Base-by-base conservation (phyloP, 441 rosid genomes). In the Manihot esculenta region DNA sequence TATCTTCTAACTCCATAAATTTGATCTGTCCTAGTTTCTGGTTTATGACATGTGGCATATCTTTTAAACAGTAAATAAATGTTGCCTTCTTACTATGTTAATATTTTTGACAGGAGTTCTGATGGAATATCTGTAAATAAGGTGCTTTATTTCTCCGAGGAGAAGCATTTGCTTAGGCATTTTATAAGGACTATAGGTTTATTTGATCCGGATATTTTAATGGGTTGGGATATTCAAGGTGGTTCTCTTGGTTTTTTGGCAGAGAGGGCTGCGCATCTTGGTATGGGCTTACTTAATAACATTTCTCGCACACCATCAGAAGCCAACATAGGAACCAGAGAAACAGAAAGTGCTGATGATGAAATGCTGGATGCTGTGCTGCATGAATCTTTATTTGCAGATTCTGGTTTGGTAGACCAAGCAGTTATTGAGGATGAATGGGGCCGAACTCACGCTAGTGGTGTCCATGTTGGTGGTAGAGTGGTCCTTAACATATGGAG, bases 361-460 rank as follows among this genome's bases (percentile, higher is more conserved):
- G 87, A 66, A 75, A 66, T 70, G 49, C 47, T 64, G 56, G 87
- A 82, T 80, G 71, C 76, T 77, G 44, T 63, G 48, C 73, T 53
- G 49, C 78, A 76, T 76, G 83, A 87, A 73, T 75, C 86, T 35
- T 76, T 81, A 73, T 66, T 69, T 74, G 69, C 75, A 60, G 93
- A 82, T 67, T 77, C 84, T 81, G 77, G 56, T 79, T 70, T 76
- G 35, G 71, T 69, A 27, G 88, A 80, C 57, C 91, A 84, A 83
- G 83, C 87, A 72, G 70, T 90, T 64, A 84, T 90, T 76, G 94
- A 90, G 78, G 97, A 94, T 73, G 99, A 94, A 76, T 92, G 97
- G 99, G 99, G 98, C 47, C 85, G 99, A 72, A 94, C 99, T 76
- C 99, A 92, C 85, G 96, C 96, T 45, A 92, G 97, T 67, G 97